Evolutionary conservation across 257 asterid species (phyloP).

Genomic region (Solanum neorickii): DNA sequence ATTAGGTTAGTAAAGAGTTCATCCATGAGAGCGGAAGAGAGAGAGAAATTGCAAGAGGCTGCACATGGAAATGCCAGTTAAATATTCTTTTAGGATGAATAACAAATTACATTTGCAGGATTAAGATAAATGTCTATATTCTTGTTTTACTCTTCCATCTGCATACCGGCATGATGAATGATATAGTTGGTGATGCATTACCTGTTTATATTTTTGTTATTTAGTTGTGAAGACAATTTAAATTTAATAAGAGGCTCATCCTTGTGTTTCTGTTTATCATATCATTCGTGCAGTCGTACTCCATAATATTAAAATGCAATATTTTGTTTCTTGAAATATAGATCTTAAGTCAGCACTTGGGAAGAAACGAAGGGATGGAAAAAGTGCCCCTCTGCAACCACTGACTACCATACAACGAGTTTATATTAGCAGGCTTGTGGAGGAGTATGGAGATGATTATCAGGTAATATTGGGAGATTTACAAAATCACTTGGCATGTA

Average conservation of each 20-base stretch:
- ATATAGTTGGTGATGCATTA: not conserved
- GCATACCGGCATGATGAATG: not conserved
- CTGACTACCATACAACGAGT: conserved; percentile 65
- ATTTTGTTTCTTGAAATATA: not conserved
- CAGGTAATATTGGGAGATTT: conserved; percentile 24
- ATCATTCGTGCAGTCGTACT: not conserved
- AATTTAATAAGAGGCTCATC: not conserved
- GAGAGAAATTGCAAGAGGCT: not conserved
- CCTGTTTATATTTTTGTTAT: not conserved
- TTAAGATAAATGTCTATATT: not conserved
- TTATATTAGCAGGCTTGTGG: conserved; percentile 54
- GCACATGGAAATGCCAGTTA: not conserved
- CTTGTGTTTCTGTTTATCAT: not conserved
- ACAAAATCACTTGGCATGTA: not conserved
- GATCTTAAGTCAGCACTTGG: conserved; percentile 88
- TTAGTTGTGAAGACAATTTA: not conserved
- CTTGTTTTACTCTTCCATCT: not conserved
- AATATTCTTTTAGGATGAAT: not conserved
- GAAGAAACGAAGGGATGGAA: conserved; percentile 74
- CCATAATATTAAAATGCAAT: not conserved
- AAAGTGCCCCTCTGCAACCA: conserved; percentile 51
- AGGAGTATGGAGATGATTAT: conserved; percentile 74
- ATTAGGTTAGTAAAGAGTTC: not conserved
- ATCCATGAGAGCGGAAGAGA: not conserved
- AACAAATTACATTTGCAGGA: not conserved